phyloP scores from a whole-genome alignment of 805 yeast genomes.

The Tetrapisispora phaffii region DNA sequence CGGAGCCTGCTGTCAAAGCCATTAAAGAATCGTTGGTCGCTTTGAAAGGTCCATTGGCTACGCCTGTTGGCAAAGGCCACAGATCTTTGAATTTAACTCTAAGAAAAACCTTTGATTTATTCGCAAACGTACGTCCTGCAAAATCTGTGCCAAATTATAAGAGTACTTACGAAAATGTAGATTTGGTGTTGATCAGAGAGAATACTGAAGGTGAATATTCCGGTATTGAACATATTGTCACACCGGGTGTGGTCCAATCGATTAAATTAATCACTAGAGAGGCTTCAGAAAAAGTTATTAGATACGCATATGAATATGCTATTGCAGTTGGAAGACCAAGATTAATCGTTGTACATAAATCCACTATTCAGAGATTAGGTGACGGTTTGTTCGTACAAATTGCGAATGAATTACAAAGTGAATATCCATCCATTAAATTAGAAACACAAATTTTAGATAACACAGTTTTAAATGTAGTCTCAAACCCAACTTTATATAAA shows the following conservation, averaged over 20 bases:
- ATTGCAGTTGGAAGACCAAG: slow-evolving; percentile 76
- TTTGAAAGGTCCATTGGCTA: slow-evolving; percentile 94
- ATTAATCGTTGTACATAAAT: slow-evolving; percentile 93
- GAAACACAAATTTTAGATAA: slow-evolving; percentile 88
- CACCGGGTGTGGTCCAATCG: slow-evolving; percentile 97
- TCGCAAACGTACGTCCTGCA: slow-evolving; percentile 97
- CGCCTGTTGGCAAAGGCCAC: slow-evolving; percentile 98
- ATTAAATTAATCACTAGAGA: slow-evolving; percentile 93
- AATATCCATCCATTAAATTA: slow-evolving; percentile 82
- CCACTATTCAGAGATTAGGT: slow-evolving; percentile 94
- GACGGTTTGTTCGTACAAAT: slow-evolving; percentile 93
- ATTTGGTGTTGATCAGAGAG: slow-evolving; percentile 93
- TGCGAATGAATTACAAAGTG: slow-evolving; percentile 81
- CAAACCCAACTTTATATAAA: slow-evolving; percentile 77
- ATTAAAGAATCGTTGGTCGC: slow-evolving; percentile 92
- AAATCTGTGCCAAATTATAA: slow-evolving; percentile 86
- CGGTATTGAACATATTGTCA: slow-evolving; percentile 96
- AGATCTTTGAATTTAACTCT: slow-evolving; percentile 93
- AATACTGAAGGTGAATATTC: slow-evolving; percentile 99
- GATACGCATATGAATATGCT: slow-evolving; percentile 96
- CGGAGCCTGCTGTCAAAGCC: slow-evolving; percentile 82
- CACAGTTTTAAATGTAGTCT: slow-evolving; percentile 83
- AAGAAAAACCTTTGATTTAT: slow-evolving; percentile 92
- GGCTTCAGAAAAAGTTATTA: slow-evolving; percentile 92
- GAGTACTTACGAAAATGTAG: slow-evolving; percentile 73